Evolutionary conservation across 2,329 filamentous ascomycete genomes (phyloP), one percentile per base, ranked within the genome.

Genomic region (Ophiostoma sp.): DNA sequence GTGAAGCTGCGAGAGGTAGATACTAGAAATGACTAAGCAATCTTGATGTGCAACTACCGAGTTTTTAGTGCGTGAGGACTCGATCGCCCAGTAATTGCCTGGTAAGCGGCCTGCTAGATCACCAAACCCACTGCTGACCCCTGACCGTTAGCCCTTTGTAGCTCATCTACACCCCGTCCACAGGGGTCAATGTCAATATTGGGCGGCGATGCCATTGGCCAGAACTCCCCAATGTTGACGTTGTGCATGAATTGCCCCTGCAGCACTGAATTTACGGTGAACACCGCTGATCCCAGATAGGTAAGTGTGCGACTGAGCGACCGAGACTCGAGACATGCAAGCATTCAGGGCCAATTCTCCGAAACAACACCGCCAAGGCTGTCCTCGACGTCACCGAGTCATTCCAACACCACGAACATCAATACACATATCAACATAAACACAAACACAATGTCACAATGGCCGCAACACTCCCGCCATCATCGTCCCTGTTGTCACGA

Each of bases 401-500:
- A 39, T 35, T 15, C 3, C 52, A 7, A 31, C 7, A 36, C 31
- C 13, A 64, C 39, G 10, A 41, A 7, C 1, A 2, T 11, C 31
- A 20, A 27, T 6, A 31, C 10, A 6, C 10, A 8, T 2, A 5
- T n/a, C 31, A 8, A 27, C 8, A 31, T 11, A 4, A 27, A 27
- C 52, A 13, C 8, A 31, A 64, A 65, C 62, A 72, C 44, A 44
- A 72, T 72, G 73, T 52, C 39, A 62, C 66, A 44, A 73, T 73
- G 72, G 44, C 66, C 27, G 71, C 73, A 6, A 67, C 72, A 11
- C 35, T 68, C n/a, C 70, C 68, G 60, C 70, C 70, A n/a, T 70
- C 69, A 54, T 73, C 73, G 66, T 65, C 62, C 33, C n/a, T 65
- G 35, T 72, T 76, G 67, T 70, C 74, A 36, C 76, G 76, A 62